These are phyloP conservation scores for Neoscytalidium dimidiatum DNA, from an alignment of 2,329 filamentous ascomycete species.

Conservation along the genomic window DNA sequence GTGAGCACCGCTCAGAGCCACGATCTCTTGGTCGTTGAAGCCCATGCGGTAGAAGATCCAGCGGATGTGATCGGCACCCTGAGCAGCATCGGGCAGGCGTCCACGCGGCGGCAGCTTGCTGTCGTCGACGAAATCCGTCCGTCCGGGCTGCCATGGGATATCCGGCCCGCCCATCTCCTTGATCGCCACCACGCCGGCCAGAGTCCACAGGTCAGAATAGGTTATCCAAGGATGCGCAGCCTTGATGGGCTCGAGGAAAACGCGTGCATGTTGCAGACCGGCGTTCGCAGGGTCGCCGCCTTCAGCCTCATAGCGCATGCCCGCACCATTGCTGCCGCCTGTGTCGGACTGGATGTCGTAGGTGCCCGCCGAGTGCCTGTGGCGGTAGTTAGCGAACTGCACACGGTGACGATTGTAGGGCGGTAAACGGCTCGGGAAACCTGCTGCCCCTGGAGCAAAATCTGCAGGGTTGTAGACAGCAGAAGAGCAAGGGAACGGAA, in stretches of 20 bases:
- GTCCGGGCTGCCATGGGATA: slow-evolving; percentile 58
- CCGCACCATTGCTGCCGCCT: slow-evolving; percentile 65
- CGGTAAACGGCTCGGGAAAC: background rate
- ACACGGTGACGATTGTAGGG: background rate
- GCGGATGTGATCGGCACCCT: slow-evolving; percentile 57
- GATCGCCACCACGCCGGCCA: slow-evolving; percentile 61
- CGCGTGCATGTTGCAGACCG: slow-evolving; percentile 63
- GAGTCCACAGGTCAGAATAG: slow-evolving; percentile 66
- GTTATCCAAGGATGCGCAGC: slow-evolving; percentile 63
- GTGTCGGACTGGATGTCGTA: slow-evolving; percentile 62
- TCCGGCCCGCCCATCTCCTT: slow-evolving; percentile 61
- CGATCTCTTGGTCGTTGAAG: slow-evolving; percentile 62
- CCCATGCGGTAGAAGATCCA: slow-evolving; percentile 62
- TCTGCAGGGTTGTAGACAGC: slow-evolving; percentile 5
- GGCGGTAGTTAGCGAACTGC: background rate
- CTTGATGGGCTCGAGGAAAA: slow-evolving; percentile 66
- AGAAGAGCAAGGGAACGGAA: background rate
- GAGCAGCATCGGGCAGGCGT: slow-evolving; percentile 56
- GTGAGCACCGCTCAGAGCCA: slow-evolving; percentile 58
- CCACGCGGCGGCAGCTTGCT: slow-evolving; percentile 61
- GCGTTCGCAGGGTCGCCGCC: slow-evolving; percentile 67
- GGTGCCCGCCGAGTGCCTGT: slow-evolving; percentile 64
- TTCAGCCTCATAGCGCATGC: slow-evolving; percentile 66
- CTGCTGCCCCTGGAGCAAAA: background rate
- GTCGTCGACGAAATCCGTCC: slow-evolving; percentile 65